Base-by-base conservation (phyloP, 148 eudicot species). In the Dysphania ambrosioides region DNA sequence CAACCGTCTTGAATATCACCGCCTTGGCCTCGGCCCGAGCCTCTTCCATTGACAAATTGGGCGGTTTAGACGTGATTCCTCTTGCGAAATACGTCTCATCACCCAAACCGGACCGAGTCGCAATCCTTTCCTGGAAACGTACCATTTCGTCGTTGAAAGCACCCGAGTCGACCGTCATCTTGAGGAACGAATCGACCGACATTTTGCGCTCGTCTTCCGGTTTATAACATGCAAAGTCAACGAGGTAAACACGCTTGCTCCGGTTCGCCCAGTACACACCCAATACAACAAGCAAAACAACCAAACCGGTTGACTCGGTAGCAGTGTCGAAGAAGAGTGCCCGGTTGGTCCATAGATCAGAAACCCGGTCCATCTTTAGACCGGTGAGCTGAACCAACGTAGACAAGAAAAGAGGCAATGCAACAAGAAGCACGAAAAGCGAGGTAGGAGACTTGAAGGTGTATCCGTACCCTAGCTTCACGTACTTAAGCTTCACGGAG, bases 401-500 rank as follows among this genome's bases (percentile, higher is more conserved):
- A 35, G 86, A 82, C 1, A 78, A 31, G 34, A 84, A 78, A 32
- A 87, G 55, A 8, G 89, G 90, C 0, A 87, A 31, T 0, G 88
- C 80, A 2, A 85, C 59, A 0, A 85, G 58, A 62, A 89, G 78
- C 9, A 84, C 57, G 6, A 88, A 34, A 12, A 80, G 19, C 0
- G 87, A 80, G n/a, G 83, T 84, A 2, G 86, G 84, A 31, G 63
- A 57, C 16, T 77, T 87, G 61, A 77, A 73, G 1, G 87, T 75
- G 63, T 90, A 89, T 1, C 88, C 90, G 34, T 82, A 85, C 5
- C 92, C 93, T 59, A 91, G 63, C 56, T 89, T 91, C 16, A 89
- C 94, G 57, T 92, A 92, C 68, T 89, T 92, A 61, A 92, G 89
- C 85, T 92, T 88, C 2, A 92, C 91, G 0, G 90, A 84, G 42